Percentiles rank a stretch among this genome's conserved stretches.
These are phyloP conservation scores for Phytophthora capsici DNA, from an alignment of 352 stramenopile genomes.

Conservation along the genomic window DNA sequence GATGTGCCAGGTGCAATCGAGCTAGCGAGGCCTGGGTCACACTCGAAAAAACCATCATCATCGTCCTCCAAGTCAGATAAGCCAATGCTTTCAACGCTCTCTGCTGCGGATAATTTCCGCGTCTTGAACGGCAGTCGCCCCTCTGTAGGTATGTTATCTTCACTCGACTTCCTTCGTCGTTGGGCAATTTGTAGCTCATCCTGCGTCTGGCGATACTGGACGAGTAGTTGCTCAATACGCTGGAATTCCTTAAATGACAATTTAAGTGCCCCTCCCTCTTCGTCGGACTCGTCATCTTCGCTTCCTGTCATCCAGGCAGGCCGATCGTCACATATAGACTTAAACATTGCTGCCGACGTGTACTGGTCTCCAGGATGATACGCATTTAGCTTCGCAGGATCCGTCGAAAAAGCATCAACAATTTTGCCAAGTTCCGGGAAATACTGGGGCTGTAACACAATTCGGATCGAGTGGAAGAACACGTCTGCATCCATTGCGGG, in stretches of 20 bases:
- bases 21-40: constrained; percentile 57
- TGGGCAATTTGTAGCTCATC: constrained; percentile 58
- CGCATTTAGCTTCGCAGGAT: constrained; percentile 21
- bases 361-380: constrained; percentile 34
- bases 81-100: constrained; percentile 82
- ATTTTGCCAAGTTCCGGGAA: constrained; percentile 76
- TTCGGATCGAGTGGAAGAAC: constrained; percentile 83
- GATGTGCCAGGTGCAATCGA: constrained; percentile 43
- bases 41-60: constrained; percentile 82
- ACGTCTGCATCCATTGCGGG: constrained; percentile 80
- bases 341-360: constrained; percentile 64
- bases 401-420: constrained; percentile 65
- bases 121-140: constrained; percentile 34
- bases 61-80: constrained; percentile 88
- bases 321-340: constrained; percentile 74
- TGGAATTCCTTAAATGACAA: constrained; percentile 85
- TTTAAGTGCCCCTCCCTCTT: constrained; percentile 43
- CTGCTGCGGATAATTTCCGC: constrained; percentile 66
- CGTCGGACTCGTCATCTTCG: constrained; percentile 44
- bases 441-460: constrained; percentile 84
- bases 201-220: constrained; percentile 82
- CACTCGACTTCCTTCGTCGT: constrained; percentile 29
- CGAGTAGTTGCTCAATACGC: constrained; percentile 82
- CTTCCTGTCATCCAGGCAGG: constrained; percentile 59
- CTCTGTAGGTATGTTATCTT: constrained; percentile 8